phyloP scores from a whole-genome alignment of 2,329 filamentous ascomycete species.

The Endothia cerciana region DNA sequence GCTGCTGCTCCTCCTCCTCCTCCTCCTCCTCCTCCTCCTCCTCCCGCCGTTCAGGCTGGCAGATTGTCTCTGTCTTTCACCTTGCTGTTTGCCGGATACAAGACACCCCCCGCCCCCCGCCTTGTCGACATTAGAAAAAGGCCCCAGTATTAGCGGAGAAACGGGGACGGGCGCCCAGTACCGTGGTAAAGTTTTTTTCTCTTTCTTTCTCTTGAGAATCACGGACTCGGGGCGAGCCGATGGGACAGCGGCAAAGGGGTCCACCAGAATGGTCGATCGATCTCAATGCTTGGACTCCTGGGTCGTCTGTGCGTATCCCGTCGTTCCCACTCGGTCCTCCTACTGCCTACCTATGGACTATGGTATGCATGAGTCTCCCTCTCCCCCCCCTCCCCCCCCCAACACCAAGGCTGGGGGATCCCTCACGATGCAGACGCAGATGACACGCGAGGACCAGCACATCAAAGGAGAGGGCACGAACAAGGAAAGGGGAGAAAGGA shows the following conservation, averaged over 20 bases:
- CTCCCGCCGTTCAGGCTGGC: background rate
- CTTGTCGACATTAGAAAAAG: too few relatives aligned
- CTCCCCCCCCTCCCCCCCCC: too few relatives aligned
- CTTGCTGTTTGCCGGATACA: background rate
- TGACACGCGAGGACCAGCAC: background rate
- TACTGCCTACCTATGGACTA: too few relatives aligned
- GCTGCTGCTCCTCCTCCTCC: background rate
- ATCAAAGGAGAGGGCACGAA: background rate
- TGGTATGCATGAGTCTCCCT: too few relatives aligned
- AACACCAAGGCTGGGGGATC: background rate
- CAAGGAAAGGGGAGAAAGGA: background rate
- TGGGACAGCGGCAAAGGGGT: conserved; percentile 17
- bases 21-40: background rate
- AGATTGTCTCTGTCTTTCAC: background rate
- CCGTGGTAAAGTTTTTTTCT: too few relatives aligned
- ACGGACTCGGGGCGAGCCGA: conserved; percentile 30
- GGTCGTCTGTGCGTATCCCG: conserved; percentile 22
- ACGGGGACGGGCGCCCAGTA: background rate
- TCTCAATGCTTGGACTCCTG: conserved; percentile 10
- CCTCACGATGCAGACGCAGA: background rate
- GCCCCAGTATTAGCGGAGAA: conserved; percentile 10
- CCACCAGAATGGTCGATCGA: conserved; percentile 19
- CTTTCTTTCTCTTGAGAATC: background rate
- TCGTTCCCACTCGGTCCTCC: conserved; percentile 2
- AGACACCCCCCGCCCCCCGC: too few relatives aligned